phyloP scores from a whole-genome alignment of 2,329 filamentous ascomycete genomes.

The Ophiostoma sp. region DNA sequence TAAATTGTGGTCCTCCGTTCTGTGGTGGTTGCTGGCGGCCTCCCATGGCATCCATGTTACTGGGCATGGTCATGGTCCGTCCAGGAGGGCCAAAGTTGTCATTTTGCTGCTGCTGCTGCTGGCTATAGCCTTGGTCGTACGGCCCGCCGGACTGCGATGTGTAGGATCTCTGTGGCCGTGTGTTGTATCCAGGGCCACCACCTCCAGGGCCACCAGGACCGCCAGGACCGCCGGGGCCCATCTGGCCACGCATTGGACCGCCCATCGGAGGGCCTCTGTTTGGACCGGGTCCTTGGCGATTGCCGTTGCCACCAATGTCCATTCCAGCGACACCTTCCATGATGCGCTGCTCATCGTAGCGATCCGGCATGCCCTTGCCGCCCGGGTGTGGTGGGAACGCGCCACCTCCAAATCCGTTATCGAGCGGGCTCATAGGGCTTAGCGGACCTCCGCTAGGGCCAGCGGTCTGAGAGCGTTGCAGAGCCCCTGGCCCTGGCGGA shows the following conservation, averaged over 20 bases:
- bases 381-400: constrained; percentile 43
- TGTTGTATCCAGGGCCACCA: constrained; percentile 22
- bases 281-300: constrained; percentile 26
- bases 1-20: constrained; percentile 35
- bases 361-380: constrained; percentile 37
- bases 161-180: constrained; percentile 24
- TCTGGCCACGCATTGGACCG: constrained; percentile 26
- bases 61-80: constrained; percentile 59
- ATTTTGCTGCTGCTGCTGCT: constrained; percentile 32
- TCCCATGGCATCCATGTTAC: constrained; percentile 36
- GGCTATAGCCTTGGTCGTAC: constrained; percentile 34
- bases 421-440: constrained; percentile 27
- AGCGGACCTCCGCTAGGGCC: constrained; percentile 25
- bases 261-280: constrained; percentile 30
- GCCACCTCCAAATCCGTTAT: constrained; percentile 39
- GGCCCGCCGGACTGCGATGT: constrained; percentile 30
- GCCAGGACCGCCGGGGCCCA: constrained; percentile 24
- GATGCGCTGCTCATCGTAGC: constrained; percentile 40
- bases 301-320: constrained; percentile 33
- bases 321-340: constrained; percentile 41
- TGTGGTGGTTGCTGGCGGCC: constrained; percentile 24
- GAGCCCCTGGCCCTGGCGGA: constrained; percentile 37
- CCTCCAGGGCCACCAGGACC: constrained; percentile 16
- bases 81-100: constrained; percentile 44
- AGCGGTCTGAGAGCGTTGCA: constrained; percentile 27